Evolutionary conservation across 2,329 filamentous ascomycete genomes (phyloP), one percentile per base, ranked within the genome.

Genomic region (Hypoxylon rubiginosum): DNA sequence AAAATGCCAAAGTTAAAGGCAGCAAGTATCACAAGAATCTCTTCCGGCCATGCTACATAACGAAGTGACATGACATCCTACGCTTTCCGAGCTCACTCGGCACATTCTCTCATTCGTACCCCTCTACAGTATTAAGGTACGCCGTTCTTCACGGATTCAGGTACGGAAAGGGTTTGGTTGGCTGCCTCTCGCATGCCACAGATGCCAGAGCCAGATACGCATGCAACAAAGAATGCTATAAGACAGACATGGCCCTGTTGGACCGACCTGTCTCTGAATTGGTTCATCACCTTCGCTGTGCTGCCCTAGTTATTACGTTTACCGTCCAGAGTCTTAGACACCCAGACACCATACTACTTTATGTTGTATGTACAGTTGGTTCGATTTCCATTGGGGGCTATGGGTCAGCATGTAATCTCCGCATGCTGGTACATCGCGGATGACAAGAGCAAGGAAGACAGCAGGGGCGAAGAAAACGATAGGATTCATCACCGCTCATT

Each of bases 351-450:
- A n/a, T 41, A 41, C 36, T 41, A 41, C 36, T n/a, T n/a, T n/a
- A n/a, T n/a, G n/a, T n/a, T n/a, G 36, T 43, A 46, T 26, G 53
- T 43, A 61, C 36, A 62, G 58, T 45, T 34, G 32, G 57, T 43
- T 64, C 58, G 54, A 67, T 57, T 52, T 59, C 60, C 56, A 58
- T 62, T 64, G 56, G 64, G 64, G 67, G 67, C 56, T 50, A 69
- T 64, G 54, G 65, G 68, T 66, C 66, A 66, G 64, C 62, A 55
- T 55, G 70, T 72, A 72, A 72, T 72, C 66, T 72, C 70, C 70
- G 70, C 61, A 69, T 62, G 66, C 62, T 68, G 63, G 64, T 72
- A 59, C 68, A 70, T 70, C 63, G 70, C 62, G 58, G 64, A 63
- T 67, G 64, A 63, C 55, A 65, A 52, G 62, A 67, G 52, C 64